These are phyloP conservation scores for Cyclotella atomus DNA, from an alignment of 108 stramenopile genomes.

Conservation along the genomic window DNA sequence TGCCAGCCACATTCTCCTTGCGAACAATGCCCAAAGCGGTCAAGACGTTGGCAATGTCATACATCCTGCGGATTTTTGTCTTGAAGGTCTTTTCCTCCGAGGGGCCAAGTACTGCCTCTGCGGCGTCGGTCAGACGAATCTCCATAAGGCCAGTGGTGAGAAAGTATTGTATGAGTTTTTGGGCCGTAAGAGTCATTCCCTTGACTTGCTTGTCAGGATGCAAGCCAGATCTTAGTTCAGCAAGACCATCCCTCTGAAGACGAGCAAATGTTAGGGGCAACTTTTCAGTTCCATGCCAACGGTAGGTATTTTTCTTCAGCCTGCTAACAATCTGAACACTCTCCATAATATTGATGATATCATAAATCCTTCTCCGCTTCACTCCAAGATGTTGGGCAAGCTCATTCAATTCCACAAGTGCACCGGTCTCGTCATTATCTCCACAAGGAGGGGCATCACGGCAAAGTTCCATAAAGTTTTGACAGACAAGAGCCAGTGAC, in stretches of 20 bases:
- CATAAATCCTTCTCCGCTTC: slow-evolving; percentile 93
- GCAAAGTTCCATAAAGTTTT: slow-evolving; percentile 68
- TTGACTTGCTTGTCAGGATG: slow-evolving; percentile 53
- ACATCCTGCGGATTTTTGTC: slow-evolving; percentile 94
- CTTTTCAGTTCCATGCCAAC: slow-evolving; percentile 78
- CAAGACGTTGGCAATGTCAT: slow-evolving; percentile 97
- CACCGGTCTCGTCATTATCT: slow-evolving; percentile 34
- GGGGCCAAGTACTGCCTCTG: slow-evolving; percentile 79
- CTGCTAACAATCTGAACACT: slow-evolving; percentile 74
- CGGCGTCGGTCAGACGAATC: slow-evolving; percentile 70
- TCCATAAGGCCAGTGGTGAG: slow-evolving; percentile 66
- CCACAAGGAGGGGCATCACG: slow-evolving; percentile 35
- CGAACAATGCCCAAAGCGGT: slow-evolving; percentile 70
- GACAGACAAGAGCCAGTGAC: slow-evolving; percentile 74
- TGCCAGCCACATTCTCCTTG: slow-evolving; percentile 66
- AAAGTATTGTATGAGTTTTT: slow-evolving; percentile 87
- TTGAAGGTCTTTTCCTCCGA: slow-evolving; percentile 62
- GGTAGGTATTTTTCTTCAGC: slow-evolving; percentile 90
- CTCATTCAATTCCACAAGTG: slow-evolving; percentile 58
- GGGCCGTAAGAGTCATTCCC: slow-evolving; percentile 79
- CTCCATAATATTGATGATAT: slow-evolving; percentile 95
- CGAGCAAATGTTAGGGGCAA: slow-evolving; percentile 65
- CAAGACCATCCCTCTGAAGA: slow-evolving; percentile 66
- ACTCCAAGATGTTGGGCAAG: slow-evolving; percentile 83
- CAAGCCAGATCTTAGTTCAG: slow-evolving; percentile 18